A percentile compares a stretch with the other conserved stretches of the same genome.
Conservation (phyloP, 2,329 filamentous ascomycete species). For the Coniochaeta pulveracea region DNA sequence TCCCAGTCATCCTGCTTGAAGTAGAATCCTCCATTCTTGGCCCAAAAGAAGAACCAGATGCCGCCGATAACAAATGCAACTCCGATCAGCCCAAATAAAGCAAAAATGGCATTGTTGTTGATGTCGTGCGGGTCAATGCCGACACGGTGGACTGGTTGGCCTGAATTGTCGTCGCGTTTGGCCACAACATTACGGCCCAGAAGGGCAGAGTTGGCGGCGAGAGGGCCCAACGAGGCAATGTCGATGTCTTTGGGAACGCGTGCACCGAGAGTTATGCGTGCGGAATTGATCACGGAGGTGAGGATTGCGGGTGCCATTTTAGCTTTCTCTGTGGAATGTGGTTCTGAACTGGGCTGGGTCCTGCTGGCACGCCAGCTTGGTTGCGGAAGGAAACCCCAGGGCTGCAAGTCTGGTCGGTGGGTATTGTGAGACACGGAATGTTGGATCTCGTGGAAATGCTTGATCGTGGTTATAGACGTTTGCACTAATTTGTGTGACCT, state of each 20-base stretch:
- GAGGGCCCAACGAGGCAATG: conserved; percentile 24
- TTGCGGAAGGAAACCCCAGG: conserved; percentile 4
- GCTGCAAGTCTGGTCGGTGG: not conserved
- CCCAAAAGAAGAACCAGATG: conserved; percentile 99
- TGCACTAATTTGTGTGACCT: not conserved
- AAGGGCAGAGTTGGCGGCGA: conserved; percentile 31
- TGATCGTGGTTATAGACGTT: not conserved
- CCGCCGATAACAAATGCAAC: conserved; percentile 59
- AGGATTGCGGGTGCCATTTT: conserved; percentile 29
- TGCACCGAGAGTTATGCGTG: conserved; percentile 12
- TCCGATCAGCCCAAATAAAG: conserved; percentile 76
- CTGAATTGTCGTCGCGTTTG: conserved; percentile 10
- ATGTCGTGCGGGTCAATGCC: conserved; percentile 43
- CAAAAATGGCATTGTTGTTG: conserved; percentile 65
- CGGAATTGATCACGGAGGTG: conserved; percentile 18
- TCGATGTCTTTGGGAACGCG: too few relatives aligned
- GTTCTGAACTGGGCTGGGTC: conserved; percentile 11
- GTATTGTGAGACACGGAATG: not conserved
- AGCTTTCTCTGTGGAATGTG: conserved; percentile 5
- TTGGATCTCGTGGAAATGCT: not conserved
- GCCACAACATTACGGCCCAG: conserved; percentile 24
- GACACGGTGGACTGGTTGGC: conserved; percentile 30
- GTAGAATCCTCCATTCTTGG: conserved; percentile 87
- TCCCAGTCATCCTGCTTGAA: conserved; percentile 88
- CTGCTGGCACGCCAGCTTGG: conserved; percentile 15